Conservation (phyloP, 225 moss, liverwort and hornwort species). For the Marchantia polymorpha region DNA sequence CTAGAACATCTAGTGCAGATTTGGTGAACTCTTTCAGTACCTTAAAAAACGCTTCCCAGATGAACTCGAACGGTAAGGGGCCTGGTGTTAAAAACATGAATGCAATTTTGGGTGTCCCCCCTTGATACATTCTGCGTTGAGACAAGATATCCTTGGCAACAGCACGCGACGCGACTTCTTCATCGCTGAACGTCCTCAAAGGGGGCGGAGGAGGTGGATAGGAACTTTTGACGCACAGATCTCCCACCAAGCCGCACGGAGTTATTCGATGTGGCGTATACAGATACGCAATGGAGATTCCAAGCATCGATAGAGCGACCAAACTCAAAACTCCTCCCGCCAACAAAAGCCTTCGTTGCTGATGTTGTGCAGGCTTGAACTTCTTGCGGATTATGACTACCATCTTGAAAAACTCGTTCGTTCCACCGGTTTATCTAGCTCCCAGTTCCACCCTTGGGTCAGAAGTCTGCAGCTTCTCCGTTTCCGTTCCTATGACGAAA, state of each 20-base stretch:
- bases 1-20: background rate
- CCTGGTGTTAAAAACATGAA: constrained; percentile 50
- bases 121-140: constrained; percentile 7
- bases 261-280: constrained; percentile 37
- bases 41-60: constrained; percentile 54
- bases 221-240: constrained; percentile 23
- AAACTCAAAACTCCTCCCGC: constrained; percentile 33
- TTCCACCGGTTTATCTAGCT: background rate
- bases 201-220: constrained; percentile 8
- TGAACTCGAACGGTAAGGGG: constrained; percentile 41
- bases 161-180: constrained; percentile 37
- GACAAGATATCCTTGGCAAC: constrained; percentile 32
- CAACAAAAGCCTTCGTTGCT: constrained; percentile 18
- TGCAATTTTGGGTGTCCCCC: constrained; percentile 32
- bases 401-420: constrained; percentile 25
- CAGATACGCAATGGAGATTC: constrained; percentile 35
- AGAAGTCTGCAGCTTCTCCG: background rate
- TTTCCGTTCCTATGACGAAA: background rate
- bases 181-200: constrained; percentile 31
- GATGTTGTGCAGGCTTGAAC: constrained; percentile 28
- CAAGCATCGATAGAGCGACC: constrained; percentile 39
- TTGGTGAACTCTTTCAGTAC: constrained; percentile 8
- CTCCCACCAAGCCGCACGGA: constrained; percentile 41
- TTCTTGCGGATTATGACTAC: constrained; percentile 30
- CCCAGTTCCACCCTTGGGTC: background rate